Base-by-base conservation (phyloP, 163 green algal genomes). In the Scenedesmus sp. region DNA sequence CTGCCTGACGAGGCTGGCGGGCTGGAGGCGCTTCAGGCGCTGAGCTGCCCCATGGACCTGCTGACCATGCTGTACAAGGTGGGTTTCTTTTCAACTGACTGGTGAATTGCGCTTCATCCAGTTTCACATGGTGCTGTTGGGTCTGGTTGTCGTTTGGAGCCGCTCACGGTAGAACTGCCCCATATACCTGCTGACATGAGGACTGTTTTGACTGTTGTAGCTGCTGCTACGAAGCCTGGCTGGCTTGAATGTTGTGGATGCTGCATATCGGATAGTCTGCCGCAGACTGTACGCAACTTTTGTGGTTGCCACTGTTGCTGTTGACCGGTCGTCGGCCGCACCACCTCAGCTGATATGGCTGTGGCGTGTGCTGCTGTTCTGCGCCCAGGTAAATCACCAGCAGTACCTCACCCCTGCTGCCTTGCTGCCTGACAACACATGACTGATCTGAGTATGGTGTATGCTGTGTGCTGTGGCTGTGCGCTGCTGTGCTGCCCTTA, bases 11-110 rank as follows among this genome's bases (percentile, higher is more conserved):
- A 91, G 56, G 88, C 82, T n/a, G 88, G 60, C 26, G 88, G 88
- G 10, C 13, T 87, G 1, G 76, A 91, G 56, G 76, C 59, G 7
- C 34, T 88, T 56, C 73, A 74, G 76, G 60, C 76, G 9, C 77
- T 91, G 10, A 82, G 13, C 60, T 70, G 86, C 60, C 95, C 96
- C 60, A 98, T 98, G 95, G 97, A 99, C 94, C 91, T 99, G 76
- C 92, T 95, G 64, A 98, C 96, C 4, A 84, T 99, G 34, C 94
- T 99, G 85, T 93, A 83, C 85, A 90, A 90, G 85, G 85, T 83
- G 74, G 1, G 23, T 88, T 13, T 52, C 7, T 62, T 85, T 85
- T 46, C 34, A 46, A 46, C 34, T 46, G 34, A 46, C 34, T 46
- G 34, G 34, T 46, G 34, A 46, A 46, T 46, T 46, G 34, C 34